A percentile compares a stretch with the other conserved stretches of the same genome.
phyloP scores from a whole-genome alignment of 129 eudicot genomes.

The Chrysanthemum lavandulifolium region DNA sequence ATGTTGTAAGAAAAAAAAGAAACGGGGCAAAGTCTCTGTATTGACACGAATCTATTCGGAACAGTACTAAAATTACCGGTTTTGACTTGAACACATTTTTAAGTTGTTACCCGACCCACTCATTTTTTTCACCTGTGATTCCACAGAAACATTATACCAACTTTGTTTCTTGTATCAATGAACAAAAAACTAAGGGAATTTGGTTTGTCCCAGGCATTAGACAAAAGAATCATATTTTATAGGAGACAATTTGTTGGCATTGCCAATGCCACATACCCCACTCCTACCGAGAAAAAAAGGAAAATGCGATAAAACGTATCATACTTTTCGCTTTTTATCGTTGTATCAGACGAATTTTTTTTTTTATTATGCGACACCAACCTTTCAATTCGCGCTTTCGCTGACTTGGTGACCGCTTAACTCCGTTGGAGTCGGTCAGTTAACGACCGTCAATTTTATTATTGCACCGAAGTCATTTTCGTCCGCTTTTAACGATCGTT shows the following conservation, averaged over 20 bases:
- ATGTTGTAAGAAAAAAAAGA: no score
- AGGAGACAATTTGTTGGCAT: conserved; percentile 23
- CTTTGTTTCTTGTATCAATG: neutral
- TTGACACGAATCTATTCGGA: neutral
- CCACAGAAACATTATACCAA: neutral
- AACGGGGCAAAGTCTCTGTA: no score
- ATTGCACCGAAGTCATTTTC: no score
- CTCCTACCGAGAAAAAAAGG: neutral
- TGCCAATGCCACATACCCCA: conserved; percentile 10
- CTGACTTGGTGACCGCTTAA: no score
- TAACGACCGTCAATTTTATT: no score
- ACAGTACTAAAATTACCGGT: neutral
- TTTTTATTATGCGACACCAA: no score
- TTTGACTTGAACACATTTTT: neutral
- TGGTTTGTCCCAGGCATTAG: conserved; percentile 23
- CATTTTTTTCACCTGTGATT: neutral
- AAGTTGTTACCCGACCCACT: neutral
- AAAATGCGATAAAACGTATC: neutral
- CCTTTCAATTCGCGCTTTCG: no score
- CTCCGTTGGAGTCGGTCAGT: no score
- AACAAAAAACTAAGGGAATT: conserved; percentile 11
- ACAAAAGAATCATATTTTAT: conserved; percentile 10
- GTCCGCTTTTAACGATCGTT: no score
- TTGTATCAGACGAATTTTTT: no score
- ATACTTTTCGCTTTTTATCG: no score